Conservation (phyloP, 306 rosid species). For the Casuarina cunninghamiana region DNA sequence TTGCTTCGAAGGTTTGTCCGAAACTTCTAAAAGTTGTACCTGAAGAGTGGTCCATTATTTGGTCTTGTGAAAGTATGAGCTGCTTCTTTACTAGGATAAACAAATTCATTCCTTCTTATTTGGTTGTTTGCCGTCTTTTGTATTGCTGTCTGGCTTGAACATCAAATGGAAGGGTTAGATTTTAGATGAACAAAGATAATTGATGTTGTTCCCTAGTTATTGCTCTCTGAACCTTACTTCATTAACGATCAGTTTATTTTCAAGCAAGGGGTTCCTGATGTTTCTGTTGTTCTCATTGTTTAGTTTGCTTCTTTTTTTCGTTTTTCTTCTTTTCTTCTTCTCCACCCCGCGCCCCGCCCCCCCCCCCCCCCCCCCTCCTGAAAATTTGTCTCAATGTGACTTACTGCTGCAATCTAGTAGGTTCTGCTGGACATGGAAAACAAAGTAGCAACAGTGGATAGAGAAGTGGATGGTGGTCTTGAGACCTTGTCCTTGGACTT, state of each 20-base stretch:
- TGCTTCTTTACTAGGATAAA: not conserved
- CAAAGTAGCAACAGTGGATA: constrained; percentile 70
- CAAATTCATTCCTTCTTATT: not conserved
- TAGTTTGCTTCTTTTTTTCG: not conserved
- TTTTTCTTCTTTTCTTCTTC: no score
- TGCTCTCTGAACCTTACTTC: not conserved
- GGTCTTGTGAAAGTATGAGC: not conserved
- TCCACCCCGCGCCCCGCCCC: no score
- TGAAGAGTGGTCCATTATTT: not conserved
- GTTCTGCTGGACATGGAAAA: constrained; percentile 91
- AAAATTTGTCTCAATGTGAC: constrained; percentile 27
- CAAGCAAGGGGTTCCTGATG: not conserved
- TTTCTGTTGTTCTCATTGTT: not conserved
- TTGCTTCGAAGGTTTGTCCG: constrained; percentile 84
- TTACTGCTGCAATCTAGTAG: constrained; percentile 66
- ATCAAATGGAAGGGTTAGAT: not conserved
- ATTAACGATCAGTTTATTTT: not conserved
- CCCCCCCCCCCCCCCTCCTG: not conserved
- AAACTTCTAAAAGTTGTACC: not conserved
- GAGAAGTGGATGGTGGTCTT: constrained; percentile 93
- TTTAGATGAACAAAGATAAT: not conserved
- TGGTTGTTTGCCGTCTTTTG: not conserved
- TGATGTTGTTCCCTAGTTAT: not conserved
- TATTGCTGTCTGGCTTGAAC: not conserved
- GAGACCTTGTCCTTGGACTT: constrained; percentile 76